Evolutionary conservation across 345 rosid genomes (phyloP), one percentile per base, ranked within the genome.

Genomic region (Pistacia vera): DNA sequence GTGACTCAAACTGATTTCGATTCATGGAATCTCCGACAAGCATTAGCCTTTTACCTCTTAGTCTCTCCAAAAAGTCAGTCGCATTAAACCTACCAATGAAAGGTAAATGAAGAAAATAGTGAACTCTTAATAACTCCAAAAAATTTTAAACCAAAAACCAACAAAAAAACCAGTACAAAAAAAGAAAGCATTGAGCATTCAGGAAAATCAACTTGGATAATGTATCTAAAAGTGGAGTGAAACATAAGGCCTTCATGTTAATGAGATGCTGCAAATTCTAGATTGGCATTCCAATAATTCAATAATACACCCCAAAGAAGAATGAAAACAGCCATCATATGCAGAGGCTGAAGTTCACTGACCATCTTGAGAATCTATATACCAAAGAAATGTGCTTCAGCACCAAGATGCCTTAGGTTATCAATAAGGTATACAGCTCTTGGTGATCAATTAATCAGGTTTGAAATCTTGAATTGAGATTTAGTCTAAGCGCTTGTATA

Each of bases 1-100:
- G 77, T 8, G 99, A 95, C 80, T 95, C 98, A 73, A 92, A 93
- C 85, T 92, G 93, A 85, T 95, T 93, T 35, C 97, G 90, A 73
- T 93, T 95, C 97, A 95, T 88, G 65, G 99, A 95, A 73, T 95
- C 99, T 54, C 99, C 99, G 81, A 95, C 93, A 79, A 95, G 83
- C 93, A 92, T 84, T 78, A 93, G 81, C 77, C 86, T 88, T 82
- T 96, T 93, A 68, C 98, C 97, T 80, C 93, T 80, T 62, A 96
- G 80, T 80, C 90, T 92, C 82, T 69, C 87, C 90, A 96, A 89
- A 85, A 93, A 92, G 88, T 96, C 97, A 85, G 97, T 85, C 67
- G 95, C 98, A 86, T 96, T 96, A 80, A 96, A 92, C 97, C 99
- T 93, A 80, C 80, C 68, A 84, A 78, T 76, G 77, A 78, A 87